Evolutionary conservation across 1,284 basidiomycete species (phyloP), one percentile per base, ranked within the genome.

Genomic region (Apiotrichum gracile): DNA sequence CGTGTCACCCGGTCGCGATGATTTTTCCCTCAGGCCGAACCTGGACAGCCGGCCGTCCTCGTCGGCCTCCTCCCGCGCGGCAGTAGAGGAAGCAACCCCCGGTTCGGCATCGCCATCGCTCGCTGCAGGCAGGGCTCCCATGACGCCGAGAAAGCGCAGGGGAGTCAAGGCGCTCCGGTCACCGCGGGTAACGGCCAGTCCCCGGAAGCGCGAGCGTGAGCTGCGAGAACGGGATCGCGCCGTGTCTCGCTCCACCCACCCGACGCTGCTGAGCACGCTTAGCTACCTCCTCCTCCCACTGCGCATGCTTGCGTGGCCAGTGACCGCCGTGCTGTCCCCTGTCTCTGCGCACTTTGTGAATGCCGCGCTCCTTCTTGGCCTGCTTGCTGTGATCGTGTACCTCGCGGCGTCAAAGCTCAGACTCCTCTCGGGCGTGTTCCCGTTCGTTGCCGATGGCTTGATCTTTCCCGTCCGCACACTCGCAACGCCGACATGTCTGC

Each of bases 401-500:
- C 4, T 49, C 8, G 3, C 21, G 7, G 43, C 21, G 8, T 27
- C 29, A 12, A 17, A 27, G 21, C 31, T 45, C n/a, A n/a, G 29
- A 8, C 14, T 16, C 6, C 17, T 45, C 2, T 27, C 31, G 3
- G 43, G 19, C 10, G 19, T 16, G 14, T 27, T 45, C 29, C 47
- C 47, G 8, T 46, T 50, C 17, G 45, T 52, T 6, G 12, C 31
- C 25, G 29, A 22, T 1, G 43, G 57, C 2, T 47, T 58, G 0
- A 34, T 61, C 3, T 41, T 65, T 0, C 67, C 67, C 0, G 17
- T 66, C 0, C 55, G 63, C 14, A 42, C 58, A 6, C 31, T 69
- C 12, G 65, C 67, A 1, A 70, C 66, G n/a, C 69, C 69, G 4
- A 48, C 62, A 2, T 72, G 69, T 46, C 50, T 65, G 1, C 34